Evolutionary conservation across 2,329 filamentous ascomycete genomes (phyloP).

Genomic region (Dendrostoma leiphaemia): DNA sequence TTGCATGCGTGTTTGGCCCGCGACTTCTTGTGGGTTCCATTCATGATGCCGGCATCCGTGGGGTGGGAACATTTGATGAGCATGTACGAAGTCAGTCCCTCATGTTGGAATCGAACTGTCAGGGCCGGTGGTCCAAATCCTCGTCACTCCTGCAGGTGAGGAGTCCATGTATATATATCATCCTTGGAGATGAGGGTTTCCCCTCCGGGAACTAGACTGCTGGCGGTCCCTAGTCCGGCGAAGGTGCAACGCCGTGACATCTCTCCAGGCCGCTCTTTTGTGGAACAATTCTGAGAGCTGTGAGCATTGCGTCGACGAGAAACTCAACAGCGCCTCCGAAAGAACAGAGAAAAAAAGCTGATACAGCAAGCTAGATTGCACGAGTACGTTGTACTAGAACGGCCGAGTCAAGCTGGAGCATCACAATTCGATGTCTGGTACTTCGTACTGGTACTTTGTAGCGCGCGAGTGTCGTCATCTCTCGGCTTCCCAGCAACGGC

Average conservation of each 20-base stretch:
- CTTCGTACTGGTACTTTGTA: too few relatives aligned
- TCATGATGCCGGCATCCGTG: constrained; percentile 1
- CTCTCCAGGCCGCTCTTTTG: not conserved
- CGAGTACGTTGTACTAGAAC: too few relatives aligned
- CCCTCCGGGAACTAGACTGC: not conserved
- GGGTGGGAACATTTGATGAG: too few relatives aligned
- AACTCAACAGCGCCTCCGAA: not conserved
- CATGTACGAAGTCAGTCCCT: too few relatives aligned
- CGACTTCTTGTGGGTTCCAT: constrained; percentile 13
- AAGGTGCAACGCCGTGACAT: not conserved
- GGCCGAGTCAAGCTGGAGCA: too few relatives aligned
- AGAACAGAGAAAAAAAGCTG: too few relatives aligned
- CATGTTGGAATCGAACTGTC: too few relatives aligned
- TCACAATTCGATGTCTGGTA: too few relatives aligned
- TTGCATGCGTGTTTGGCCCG: constrained; percentile 24
- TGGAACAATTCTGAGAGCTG: too few relatives aligned
- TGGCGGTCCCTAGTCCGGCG: not conserved
- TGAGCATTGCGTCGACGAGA: not conserved
- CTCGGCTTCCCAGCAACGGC: not conserved
- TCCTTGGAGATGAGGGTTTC: not conserved
- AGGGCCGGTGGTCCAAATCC: too few relatives aligned
- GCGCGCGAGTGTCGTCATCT: not conserved
- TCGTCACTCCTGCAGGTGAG: not conserved
- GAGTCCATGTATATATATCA: not conserved
- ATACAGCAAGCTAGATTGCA: too few relatives aligned